phyloP scores from a whole-genome alignment of 768 basidiomycete species.

The Chalciporus sphaerocephalus region DNA sequence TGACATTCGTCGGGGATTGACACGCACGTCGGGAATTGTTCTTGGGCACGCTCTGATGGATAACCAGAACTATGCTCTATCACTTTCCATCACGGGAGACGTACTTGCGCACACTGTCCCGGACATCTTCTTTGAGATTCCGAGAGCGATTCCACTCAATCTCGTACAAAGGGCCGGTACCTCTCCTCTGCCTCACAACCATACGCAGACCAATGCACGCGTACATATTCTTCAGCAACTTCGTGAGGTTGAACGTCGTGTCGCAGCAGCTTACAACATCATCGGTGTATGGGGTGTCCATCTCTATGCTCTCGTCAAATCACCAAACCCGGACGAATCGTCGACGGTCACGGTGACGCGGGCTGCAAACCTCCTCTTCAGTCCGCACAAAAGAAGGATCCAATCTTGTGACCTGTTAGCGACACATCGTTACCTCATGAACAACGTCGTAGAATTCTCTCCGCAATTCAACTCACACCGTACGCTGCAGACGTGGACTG shows the following conservation, averaged over 20 bases:
- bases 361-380: constrained; percentile 44
- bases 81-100: constrained; percentile 44
- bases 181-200: constrained; percentile 24
- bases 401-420: constrained; percentile 41
- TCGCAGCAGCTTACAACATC: constrained; percentile 43
- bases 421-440: constrained; percentile 64
- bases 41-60: constrained; percentile 30
- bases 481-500: constrained; percentile 47
- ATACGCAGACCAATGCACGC: constrained; percentile 51
- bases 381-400: constrained; percentile 20
- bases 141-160: constrained; percentile 46
- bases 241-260: constrained; percentile 45
- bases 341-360: constrained; percentile 48
- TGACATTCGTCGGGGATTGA: constrained; percentile 43
- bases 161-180: constrained; percentile 48
- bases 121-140: constrained; percentile 63
- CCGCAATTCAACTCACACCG: constrained; percentile 45
- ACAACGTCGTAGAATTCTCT: constrained; percentile 47
- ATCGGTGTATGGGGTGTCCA: constrained; percentile 24
- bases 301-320: constrained; percentile 44
- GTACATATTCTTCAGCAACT: constrained; percentile 60
- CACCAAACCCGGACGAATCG: constrained; percentile 51
- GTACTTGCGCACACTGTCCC: constrained; percentile 42
- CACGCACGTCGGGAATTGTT: constrained; percentile 25
- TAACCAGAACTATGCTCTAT: constrained; percentile 25